Evolutionary conservation across 768 basidiomycete genomes (phyloP), one percentile per base, ranked within the genome.

Genomic region (Russula ochroleuca): DNA sequence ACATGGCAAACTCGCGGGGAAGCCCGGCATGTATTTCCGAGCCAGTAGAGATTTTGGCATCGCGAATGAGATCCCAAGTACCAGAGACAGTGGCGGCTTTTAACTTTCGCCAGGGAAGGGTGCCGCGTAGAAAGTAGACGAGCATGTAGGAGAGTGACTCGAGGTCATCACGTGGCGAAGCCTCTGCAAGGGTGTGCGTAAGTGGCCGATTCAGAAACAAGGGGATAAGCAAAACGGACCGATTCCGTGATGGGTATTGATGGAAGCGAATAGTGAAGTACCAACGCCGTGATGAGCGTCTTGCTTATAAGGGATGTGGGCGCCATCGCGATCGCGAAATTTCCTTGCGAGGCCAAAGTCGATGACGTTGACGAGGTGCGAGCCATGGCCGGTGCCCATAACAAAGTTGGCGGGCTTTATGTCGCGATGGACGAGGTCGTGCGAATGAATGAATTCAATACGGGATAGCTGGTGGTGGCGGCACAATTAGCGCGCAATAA

Each of bases 341-440:
- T 87, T 87, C 72, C 90, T 90, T 0, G 90, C 88, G 51, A 92
- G 86, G 15, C 90, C 90, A 75, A 92, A 92, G 77, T 92, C 90
- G 69, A 92, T 92, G 68, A 99, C 90, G 74, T 98, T 96, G 73
- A 99, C 94, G 70, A 86, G 76, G 69, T 82, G 81, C 0, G 81
- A 71, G 73, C 82, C 78, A 67, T 84, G 86, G 66, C 85, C 85
- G 51, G 85, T 83, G 67, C 93, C 92, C 92, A 98, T 98, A 65
- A 99, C 88, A 73, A 99, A 99, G 77, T 99, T 98, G 70, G 96
- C 96, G 41, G 96, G 96, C 75, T 98, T 99, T 75, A 99, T 90
- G 73, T 98, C 96, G 68, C 96, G 90, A 74, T 98, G 96, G 47
- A 97, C 86, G 69, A 96, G 89, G 71, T 92, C 91, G 71, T 92